A percentile compares a stretch with the other conserved stretches of the same genome.
These are phyloP conservation scores for Wickerhamomyces silvicola DNA, from an alignment of 805 yeast genomes.

Conservation along the genomic window DNA sequence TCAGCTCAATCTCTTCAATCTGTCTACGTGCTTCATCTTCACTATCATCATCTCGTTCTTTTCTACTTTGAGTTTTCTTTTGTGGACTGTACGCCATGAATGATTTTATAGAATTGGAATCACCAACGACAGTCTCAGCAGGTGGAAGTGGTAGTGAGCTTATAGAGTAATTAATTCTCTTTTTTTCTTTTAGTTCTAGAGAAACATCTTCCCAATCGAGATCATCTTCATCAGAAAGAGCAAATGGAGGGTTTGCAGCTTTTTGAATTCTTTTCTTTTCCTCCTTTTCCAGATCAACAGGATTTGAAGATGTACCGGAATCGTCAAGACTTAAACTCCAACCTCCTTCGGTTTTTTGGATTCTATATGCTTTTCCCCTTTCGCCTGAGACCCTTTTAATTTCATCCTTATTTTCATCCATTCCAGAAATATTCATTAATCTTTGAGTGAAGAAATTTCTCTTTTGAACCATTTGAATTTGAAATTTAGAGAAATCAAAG, in stretches of 20 bases:
- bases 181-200: constrained; percentile 21
- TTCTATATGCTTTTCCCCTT: constrained; percentile 64
- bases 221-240: constrained; percentile 29
- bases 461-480: constrained; percentile 86
- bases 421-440: constrained; percentile 76
- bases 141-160: constrained; percentile 34
- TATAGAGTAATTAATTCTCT: constrained; percentile 33
- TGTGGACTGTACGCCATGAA: constrained; percentile 18
- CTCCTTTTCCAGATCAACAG: constrained; percentile 39
- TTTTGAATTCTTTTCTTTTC: constrained; percentile 14
- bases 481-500: constrained; percentile 88
- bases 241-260: constrained; percentile 11
- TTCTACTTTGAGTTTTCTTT: constrained; percentile 5
- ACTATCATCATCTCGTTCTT: constrained; percentile 13
- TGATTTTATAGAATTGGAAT: constrained; percentile 10
- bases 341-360: constrained; percentile 73
- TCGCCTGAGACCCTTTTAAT: constrained; percentile 74
- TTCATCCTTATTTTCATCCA: constrained; percentile 43
- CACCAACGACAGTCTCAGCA: constrained; percentile 9
- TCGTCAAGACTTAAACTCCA: constrained; percentile 66
- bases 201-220: constrained; percentile 72
- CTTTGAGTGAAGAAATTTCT: constrained; percentile 86
- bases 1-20: constrained; percentile 28
- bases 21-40: constrained; percentile 21
- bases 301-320: constrained; percentile 35